These are phyloP conservation scores for Infundibulicybe gibba DNA, from an alignment of 768 basidiomycete genomes.

Conservation along the genomic window DNA sequence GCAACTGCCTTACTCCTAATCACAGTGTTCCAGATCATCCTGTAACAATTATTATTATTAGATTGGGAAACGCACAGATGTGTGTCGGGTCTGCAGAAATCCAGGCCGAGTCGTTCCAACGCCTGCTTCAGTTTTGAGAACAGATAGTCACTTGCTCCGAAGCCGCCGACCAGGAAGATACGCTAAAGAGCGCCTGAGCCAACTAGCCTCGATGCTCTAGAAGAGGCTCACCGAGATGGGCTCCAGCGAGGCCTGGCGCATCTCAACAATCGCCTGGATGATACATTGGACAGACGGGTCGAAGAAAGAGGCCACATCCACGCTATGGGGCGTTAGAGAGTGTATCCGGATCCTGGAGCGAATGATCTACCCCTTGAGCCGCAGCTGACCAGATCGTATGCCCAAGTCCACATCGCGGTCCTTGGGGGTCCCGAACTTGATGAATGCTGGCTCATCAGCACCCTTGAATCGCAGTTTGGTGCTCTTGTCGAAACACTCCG, in stretches of 20 bases:
- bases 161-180: neutral
- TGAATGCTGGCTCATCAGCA: constrained; percentile 34
- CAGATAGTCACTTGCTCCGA: neutral
- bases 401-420: constrained; percentile 35
- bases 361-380: constrained; percentile 27
- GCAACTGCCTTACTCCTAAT: constrained; percentile 1
- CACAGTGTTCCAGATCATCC: neutral
- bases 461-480: constrained; percentile 43
- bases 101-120: neutral
- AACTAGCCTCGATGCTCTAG: neutral
- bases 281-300: constrained; percentile 34
- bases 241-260: constrained; percentile 17
- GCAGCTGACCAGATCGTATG: constrained; percentile 46
- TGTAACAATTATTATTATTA: too few species aligned
- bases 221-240: constrained; percentile 12
- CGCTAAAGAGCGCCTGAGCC: neutral
- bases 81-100: neutral
- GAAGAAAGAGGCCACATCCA: constrained; percentile 33
- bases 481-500: constrained; percentile 39
- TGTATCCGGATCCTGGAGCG: constrained; percentile 26
- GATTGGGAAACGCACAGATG: neutral
- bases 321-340: constrained; percentile 28
- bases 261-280: constrained; percentile 20
- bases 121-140: neutral
- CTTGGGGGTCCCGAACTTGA: constrained; percentile 41